phyloP scores from a whole-genome alignment of 352 stramenopile genomes.

The Phytophthora lateralis region DNA sequence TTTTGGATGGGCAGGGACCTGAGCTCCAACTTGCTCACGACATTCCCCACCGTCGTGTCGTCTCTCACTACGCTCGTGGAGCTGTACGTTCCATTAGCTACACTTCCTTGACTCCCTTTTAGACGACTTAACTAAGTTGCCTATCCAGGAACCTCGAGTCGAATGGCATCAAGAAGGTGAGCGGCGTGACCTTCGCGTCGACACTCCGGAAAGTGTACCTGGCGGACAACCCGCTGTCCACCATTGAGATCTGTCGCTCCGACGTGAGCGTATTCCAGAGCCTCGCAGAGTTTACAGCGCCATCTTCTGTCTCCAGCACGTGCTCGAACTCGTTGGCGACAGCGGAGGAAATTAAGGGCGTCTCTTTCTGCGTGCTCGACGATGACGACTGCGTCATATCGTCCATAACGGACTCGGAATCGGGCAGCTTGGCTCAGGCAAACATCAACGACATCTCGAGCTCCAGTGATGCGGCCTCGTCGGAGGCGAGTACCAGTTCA shows the following conservation, averaged over 20 bases:
- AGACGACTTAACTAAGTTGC: slow-evolving; percentile 4
- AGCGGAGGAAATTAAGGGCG: slow-evolving; percentile 35
- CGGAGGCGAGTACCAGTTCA: slow-evolving; percentile 15
- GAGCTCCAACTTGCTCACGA: slow-evolving; percentile 60
- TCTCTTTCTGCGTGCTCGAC: slow-evolving; percentile 44
- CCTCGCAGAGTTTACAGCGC: slow-evolving; percentile 34
- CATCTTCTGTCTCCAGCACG: slow-evolving; percentile 35
- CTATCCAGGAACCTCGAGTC: slow-evolving; percentile 57
- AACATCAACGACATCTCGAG: slow-evolving; percentile 31
- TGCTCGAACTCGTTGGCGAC: slow-evolving; percentile 36
- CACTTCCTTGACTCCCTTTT: background rate
- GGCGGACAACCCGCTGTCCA: slow-evolving; percentile 49
- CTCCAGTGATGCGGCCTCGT: slow-evolving; percentile 12
- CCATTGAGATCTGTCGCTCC: slow-evolving; percentile 51
- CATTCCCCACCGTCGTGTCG: slow-evolving; percentile 50
- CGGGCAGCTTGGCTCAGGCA: slow-evolving; percentile 10
- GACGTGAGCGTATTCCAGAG: slow-evolving; percentile 50
- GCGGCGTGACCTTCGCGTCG: slow-evolving; percentile 53
- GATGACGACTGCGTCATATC: slow-evolving; percentile 29
- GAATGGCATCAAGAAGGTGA: slow-evolving; percentile 59
- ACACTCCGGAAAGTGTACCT: slow-evolving; percentile 52
- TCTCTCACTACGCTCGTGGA: slow-evolving; percentile 52
- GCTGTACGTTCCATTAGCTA: slow-evolving; percentile 42
- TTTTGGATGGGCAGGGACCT: slow-evolving; percentile 46
- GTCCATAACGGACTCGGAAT: slow-evolving; percentile 12